Percentiles rank a stretch among this genome's conserved stretches.
These are phyloP conservation scores for Lenzites betulinus DNA, from an alignment of 768 basidiomycete genomes.

Conservation along the genomic window DNA sequence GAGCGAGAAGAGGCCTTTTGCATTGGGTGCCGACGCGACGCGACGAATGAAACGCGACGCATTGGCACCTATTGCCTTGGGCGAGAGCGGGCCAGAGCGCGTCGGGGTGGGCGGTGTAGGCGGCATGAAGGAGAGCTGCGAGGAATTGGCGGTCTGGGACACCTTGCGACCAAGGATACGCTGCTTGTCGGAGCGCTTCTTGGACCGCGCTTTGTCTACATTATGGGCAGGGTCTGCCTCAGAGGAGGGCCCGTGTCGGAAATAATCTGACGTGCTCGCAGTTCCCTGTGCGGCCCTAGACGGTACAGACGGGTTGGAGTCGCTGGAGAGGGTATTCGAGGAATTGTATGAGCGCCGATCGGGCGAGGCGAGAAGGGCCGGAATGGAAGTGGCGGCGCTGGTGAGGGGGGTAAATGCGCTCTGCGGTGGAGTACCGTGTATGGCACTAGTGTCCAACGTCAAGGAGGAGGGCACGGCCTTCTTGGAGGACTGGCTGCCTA, in stretches of 20 bases:
- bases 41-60: constrained; percentile 91
- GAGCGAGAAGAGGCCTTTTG: constrained; percentile 82
- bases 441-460: constrained; percentile 53
- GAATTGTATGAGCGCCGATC: constrained; percentile 79
- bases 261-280: constrained; percentile 28
- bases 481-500: constrained; percentile 64
- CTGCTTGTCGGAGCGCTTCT: constrained; percentile 36
- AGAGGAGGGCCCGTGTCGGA: constrained; percentile 22
- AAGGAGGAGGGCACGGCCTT: constrained; percentile 51
- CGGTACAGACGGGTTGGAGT: constrained; percentile 51
- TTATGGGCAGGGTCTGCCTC: constrained; percentile 16
- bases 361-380: constrained; percentile 43
- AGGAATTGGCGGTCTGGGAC: constrained; percentile 47
- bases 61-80: constrained; percentile 68
- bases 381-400: constrained; percentile 21
- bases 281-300: constrained; percentile 22
- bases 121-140: constrained; percentile 49
- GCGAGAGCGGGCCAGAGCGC: constrained; percentile 58
- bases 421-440: constrained; percentile 37
- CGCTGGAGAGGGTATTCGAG: constrained; percentile 73
- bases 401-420: constrained; percentile 34
- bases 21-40: constrained; percentile 95
- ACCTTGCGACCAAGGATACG: constrained; percentile 38
- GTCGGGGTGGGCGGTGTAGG: constrained; percentile 36
- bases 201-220: constrained; percentile 24